phyloP scores from a whole-genome alignment of 371 early-diverging fungal species.

The Mucor sp. region DNA sequence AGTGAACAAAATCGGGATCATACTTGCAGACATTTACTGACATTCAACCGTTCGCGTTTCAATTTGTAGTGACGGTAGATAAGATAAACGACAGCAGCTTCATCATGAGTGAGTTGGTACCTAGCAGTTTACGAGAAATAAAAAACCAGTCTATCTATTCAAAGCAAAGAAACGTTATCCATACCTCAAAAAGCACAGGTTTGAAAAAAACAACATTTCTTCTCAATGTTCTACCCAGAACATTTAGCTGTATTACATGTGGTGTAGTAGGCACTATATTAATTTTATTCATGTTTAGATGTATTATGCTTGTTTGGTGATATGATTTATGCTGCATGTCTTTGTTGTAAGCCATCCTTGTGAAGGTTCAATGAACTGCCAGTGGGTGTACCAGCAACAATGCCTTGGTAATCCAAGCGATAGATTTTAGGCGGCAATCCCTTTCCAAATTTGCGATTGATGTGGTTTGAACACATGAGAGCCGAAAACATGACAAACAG shows the following conservation, averaged over 20 bases:
- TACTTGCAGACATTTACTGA: too few relatives aligned
- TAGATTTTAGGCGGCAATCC: conserved; percentile 53
- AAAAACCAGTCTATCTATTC: too few relatives aligned
- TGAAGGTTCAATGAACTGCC: conserved; percentile 46
- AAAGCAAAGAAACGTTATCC: too few relatives aligned
- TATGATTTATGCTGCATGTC: conserved; percentile 14
- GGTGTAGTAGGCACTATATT: not conserved
- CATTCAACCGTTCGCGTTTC: too few relatives aligned
- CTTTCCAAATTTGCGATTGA: conserved; percentile 56
- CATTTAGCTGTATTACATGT: not conserved
- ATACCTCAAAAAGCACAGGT: not conserved
- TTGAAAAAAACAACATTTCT: not conserved
- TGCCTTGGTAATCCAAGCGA: conserved; percentile 49
- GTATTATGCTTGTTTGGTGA: not conserved
- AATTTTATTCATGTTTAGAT: not conserved
- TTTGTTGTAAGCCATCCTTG: conserved; percentile 40
- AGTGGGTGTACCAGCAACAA: conserved; percentile 50
- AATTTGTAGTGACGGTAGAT: too few relatives aligned
- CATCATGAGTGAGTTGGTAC: too few relatives aligned
- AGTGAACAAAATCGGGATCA: too few relatives aligned
- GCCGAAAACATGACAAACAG: conserved; percentile 52
- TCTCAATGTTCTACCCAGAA: not conserved
- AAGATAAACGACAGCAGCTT: too few relatives aligned
- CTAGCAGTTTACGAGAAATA: too few relatives aligned
- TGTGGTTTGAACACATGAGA: conserved; percentile 60